phyloP scores from a whole-genome alignment of 306 rosid species.

The Malus sieversii region DNA sequence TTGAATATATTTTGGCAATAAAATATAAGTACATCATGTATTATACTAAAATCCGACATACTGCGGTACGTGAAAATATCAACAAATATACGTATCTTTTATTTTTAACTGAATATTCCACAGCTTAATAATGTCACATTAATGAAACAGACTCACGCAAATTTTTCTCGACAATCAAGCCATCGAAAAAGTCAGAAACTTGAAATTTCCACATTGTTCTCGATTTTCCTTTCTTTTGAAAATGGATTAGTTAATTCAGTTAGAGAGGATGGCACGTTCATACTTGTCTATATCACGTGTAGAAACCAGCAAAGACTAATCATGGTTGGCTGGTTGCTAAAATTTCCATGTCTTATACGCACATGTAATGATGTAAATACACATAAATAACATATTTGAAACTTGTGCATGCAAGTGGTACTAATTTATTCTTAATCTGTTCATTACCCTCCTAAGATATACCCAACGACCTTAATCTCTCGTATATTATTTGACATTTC shows the following conservation, averaged over 20 bases:
- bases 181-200: no score
- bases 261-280: constrained; percentile 20
- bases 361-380: background rate
- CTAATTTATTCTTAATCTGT: background rate
- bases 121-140: background rate
- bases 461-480: background rate
- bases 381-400: background rate
- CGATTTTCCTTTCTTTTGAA: background rate
- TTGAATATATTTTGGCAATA: background rate
- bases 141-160: background rate
- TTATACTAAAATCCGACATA: no score
- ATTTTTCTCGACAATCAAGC: background rate
- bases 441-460: background rate
- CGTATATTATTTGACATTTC: constrained; percentile 11
- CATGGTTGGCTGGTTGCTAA: constrained; percentile 7
- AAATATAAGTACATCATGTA: background rate
- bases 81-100: accelerated
- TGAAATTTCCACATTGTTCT: background rate
- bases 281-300: constrained; percentile 21
- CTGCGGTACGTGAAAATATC: background rate
- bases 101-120: no score
- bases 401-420: constrained; percentile 14
- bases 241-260: constrained; percentile 51
- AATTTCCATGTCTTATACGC: background rate
- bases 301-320: constrained; percentile 10